Evolutionary conservation across 2,329 filamentous ascomycete species (phyloP).

Genomic region (Colletotrichum cordylinicola): DNA sequence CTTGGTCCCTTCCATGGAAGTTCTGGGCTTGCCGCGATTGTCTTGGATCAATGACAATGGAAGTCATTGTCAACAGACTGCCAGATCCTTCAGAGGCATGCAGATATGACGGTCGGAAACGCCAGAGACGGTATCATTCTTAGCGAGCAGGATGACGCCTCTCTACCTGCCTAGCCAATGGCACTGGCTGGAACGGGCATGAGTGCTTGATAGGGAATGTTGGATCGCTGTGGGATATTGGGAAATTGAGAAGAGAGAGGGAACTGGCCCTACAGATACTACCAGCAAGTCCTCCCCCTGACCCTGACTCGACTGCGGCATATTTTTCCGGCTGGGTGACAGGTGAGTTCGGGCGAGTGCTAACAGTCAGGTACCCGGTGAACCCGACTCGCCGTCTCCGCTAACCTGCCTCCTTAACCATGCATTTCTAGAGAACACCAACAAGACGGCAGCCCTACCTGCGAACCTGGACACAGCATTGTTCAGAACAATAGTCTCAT

Average conservation of each 20-base stretch:
- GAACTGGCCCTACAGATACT: not conserved
- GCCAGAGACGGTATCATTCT: not conserved
- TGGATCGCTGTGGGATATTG: not conserved
- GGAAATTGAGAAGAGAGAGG: not conserved
- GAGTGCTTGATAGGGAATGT: not conserved
- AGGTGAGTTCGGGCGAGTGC: not conserved
- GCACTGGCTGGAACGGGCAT: not conserved
- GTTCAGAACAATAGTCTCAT: conserved; percentile 1
- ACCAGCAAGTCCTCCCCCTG: not conserved
- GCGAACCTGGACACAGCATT: not conserved
- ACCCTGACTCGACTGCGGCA: conserved; percentile 6
- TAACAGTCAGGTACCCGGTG: not conserved
- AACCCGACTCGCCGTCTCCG: not conserved
- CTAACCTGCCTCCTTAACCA: not conserved
- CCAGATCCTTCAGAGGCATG: not conserved
- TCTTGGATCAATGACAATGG: not conserved
- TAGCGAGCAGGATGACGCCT: not conserved
- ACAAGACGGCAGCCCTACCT: not conserved
- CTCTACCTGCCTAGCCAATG: not conserved
- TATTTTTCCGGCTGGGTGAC: not conserved
- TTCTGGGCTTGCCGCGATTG: not conserved
- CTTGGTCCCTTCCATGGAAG: not conserved
- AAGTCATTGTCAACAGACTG: not conserved
- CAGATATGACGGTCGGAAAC: not conserved
- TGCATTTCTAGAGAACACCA: not conserved